Evolutionary conservation across 2,329 filamentous ascomycete genomes (phyloP).

Genomic region (Colletotrichum paranaense): DNA sequence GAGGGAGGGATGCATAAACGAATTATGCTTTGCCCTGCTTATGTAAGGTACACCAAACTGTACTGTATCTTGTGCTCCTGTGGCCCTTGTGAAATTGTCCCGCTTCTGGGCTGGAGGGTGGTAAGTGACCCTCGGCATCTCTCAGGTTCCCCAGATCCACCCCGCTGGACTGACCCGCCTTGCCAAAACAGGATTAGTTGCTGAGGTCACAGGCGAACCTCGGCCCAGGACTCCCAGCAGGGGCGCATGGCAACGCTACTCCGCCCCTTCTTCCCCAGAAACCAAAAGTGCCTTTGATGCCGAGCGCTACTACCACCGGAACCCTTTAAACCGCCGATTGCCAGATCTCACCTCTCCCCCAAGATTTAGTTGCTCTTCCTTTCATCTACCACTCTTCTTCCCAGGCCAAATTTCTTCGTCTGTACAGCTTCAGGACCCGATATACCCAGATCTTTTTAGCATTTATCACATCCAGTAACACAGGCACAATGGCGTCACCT

Average conservation of each 20-base stretch:
- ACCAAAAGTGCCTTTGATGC: slow-evolving; percentile 20
- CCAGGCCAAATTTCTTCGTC: slow-evolving; percentile 32
- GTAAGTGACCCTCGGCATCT: slow-evolving; percentile 34
- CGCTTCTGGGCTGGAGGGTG: neutral
- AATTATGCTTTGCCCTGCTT: slow-evolving; percentile 20
- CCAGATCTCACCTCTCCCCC: neutral
- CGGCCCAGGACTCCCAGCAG: slow-evolving; percentile 27
- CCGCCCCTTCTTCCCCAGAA: slow-evolving; percentile 36
- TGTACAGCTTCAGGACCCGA: slow-evolving; percentile 24
- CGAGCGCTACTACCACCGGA: slow-evolving; percentile 11
- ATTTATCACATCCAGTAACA: neutral
- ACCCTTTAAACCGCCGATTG: slow-evolving; percentile 31
- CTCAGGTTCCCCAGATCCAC: slow-evolving; percentile 35
- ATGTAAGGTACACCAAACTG: neutral
- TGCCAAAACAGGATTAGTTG: slow-evolving; percentile 14
- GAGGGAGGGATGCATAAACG: neutral
- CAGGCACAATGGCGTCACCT: slow-evolving; percentile 77
- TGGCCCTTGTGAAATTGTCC: slow-evolving; percentile 9
- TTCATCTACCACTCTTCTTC: slow-evolving; percentile 1
- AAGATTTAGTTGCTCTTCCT: slow-evolving; percentile 13
- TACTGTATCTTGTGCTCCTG: no score
- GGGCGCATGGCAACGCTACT: slow-evolving; percentile 34
- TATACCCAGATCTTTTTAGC: slow-evolving; percentile 20
- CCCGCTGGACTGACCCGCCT: slow-evolving; percentile 14
- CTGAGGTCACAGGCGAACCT: slow-evolving; percentile 36